Evolutionary conservation across 208 protist species (phyloP).

Genomic region (Leptomonas pyrrhocoris): DNA sequence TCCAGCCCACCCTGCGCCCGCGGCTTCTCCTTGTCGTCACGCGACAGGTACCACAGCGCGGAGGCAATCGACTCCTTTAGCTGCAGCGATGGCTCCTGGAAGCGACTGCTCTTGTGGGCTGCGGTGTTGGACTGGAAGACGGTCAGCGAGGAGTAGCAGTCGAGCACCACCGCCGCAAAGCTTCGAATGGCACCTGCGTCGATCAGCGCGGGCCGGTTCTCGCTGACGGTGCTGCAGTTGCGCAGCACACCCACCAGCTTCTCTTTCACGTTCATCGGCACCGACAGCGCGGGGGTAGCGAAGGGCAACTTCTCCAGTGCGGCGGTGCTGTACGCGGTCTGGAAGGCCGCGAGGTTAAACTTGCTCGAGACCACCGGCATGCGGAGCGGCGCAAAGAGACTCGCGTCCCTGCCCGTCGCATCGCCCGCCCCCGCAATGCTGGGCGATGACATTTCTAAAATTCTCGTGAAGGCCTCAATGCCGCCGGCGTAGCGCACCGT

Average conservation of each 20-base stretch:
- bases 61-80: constrained; percentile 90
- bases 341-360: constrained; percentile 28
- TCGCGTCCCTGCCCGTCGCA: constrained; percentile 12
- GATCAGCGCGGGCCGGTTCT: constrained; percentile 77
- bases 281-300: constrained; percentile 22
- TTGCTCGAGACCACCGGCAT: constrained; percentile 21
- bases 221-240: constrained; percentile 86
- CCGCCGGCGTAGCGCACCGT: constrained; percentile 75
- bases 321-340: constrained; percentile 15
- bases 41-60: constrained; percentile 87
- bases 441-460: constrained; percentile 69
- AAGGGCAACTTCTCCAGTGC: constrained; percentile 44
- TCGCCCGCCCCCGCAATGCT: constrained; percentile 43
- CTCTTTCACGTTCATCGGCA: constrained; percentile 81
- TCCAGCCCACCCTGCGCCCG: constrained; percentile 81
- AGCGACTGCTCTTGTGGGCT: constrained; percentile 55
- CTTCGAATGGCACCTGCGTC: constrained; percentile 54
- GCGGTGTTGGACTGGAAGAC: constrained; percentile 35
- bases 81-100: constrained; percentile 64
- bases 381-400: constrained; percentile 22
- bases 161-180: constrained; percentile 77
- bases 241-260: constrained; percentile 89
- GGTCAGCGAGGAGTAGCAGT: constrained; percentile 61
- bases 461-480: constrained; percentile 67
- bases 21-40: constrained; percentile 86